These are phyloP conservation scores for Xylaria polymorpha DNA, from an alignment of 2,329 filamentous ascomycete genomes.

Conservation along the genomic window DNA sequence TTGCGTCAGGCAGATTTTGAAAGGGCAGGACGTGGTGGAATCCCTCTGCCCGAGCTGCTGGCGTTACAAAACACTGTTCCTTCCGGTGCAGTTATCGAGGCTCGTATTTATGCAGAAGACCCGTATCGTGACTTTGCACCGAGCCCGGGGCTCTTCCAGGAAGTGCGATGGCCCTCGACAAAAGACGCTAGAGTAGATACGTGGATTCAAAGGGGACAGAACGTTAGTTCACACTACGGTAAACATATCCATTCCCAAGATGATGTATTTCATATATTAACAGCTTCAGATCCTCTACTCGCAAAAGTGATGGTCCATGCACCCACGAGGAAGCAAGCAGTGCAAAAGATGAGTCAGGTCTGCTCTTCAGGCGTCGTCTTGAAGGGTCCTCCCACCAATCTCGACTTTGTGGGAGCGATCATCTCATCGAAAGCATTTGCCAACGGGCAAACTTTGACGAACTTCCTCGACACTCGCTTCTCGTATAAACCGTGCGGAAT, in stretches of 20 bases:
- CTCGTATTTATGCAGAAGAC: constrained; percentile 32
- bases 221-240: constrained; percentile 19
- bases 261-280: not conserved
- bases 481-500: constrained; percentile 15
- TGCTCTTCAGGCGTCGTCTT: constrained; percentile 14
- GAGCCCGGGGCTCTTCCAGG: constrained; percentile 18
- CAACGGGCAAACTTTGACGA: constrained; percentile 12
- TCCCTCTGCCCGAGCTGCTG: constrained; percentile 1
- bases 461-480: constrained; percentile 22
- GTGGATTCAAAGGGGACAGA: constrained; percentile 23
- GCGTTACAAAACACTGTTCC: constrained; percentile 1
- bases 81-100: constrained; percentile 25
- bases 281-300: constrained; percentile 25
- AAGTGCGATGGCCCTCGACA: constrained; percentile 19
- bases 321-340: constrained; percentile 8
- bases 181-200: constrained; percentile 25
- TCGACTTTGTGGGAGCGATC: constrained; percentile 15
- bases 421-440: constrained; percentile 8
- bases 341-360: constrained; percentile 9
- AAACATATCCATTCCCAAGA: not conserved
- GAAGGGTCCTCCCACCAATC: constrained; percentile 15
- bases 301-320: constrained; percentile 21
- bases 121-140: constrained; percentile 24
- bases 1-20: constrained; percentile 17
- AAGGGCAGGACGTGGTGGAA: constrained; percentile 2